phyloP scores from a whole-genome alignment of 2,329 filamentous ascomycete genomes.

The Diaporthe caulivora region DNA sequence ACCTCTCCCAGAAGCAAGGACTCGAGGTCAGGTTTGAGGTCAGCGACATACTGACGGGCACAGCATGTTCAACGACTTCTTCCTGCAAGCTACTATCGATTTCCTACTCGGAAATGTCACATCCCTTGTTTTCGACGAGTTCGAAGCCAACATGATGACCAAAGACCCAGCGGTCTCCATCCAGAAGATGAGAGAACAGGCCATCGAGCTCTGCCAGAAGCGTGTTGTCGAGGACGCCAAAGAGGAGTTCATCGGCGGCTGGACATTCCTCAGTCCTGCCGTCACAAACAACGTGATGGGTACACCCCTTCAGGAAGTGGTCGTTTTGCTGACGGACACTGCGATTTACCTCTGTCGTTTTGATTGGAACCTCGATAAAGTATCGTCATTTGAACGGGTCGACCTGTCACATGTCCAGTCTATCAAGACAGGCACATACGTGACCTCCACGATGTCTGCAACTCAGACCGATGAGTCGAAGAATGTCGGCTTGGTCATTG shows the following conservation, averaged over 20 bases:
- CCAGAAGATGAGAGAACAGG: constrained; percentile 84
- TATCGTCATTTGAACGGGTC: constrained; percentile 90
- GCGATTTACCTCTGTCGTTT: constrained; percentile 92
- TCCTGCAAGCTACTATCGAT: constrained; percentile 94
- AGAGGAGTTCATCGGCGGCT: constrained; percentile 89
- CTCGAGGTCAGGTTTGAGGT: background rate
- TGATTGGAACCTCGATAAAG: constrained; percentile 95
- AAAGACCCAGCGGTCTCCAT: constrained; percentile 92
- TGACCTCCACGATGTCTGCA: constrained; percentile 86
- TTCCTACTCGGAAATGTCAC: constrained; percentile 92
- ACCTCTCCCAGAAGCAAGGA: too few relatives aligned
- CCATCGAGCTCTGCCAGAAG: constrained; percentile 88
- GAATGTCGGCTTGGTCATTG: constrained; percentile 87
- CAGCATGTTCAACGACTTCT: constrained; percentile 98
- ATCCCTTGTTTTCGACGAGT: constrained; percentile 89
- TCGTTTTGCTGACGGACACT: constrained; percentile 86
- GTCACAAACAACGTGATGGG: constrained; percentile 76
- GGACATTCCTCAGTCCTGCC: constrained; percentile 86
- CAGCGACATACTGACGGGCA: constrained; percentile 42
- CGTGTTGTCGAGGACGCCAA: constrained; percentile 86
- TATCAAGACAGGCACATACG: constrained; percentile 86
- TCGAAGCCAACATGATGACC: constrained; percentile 92
- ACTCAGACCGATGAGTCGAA: constrained; percentile 80
- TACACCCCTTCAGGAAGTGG: constrained; percentile 86
- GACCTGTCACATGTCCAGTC: constrained; percentile 79